phyloP scores from a whole-genome alignment of 78 protist genomes.

The Dictyostelium citrinum region DNA sequence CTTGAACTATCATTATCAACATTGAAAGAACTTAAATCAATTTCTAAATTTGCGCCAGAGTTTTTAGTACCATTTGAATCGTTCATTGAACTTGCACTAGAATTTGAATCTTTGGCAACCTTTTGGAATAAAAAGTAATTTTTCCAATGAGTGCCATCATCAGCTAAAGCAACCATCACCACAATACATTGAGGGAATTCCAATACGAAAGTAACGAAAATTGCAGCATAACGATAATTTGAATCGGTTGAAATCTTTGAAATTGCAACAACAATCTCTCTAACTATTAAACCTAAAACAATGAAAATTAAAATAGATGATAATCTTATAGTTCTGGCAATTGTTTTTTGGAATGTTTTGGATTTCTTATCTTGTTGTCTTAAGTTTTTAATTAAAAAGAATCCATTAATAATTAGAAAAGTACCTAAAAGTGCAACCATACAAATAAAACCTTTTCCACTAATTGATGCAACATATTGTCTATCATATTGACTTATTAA shows the following conservation, averaged over 20 bases:
- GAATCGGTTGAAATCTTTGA: neutral
- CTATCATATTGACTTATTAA: neutral
- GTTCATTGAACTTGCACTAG: neutral
- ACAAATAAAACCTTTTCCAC: neutral
- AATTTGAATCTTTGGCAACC: neutral
- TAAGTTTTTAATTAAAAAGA: conserved; percentile 19
- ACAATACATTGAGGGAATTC: conserved; percentile 31
- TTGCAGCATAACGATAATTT: conserved; percentile 20
- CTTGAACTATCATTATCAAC: neutral
- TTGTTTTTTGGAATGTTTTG: conserved; percentile 10
- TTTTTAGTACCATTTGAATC: neutral
- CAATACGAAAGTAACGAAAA: neutral
- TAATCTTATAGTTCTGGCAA: neutral
- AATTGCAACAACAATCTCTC: neutral
- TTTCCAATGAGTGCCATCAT: neutral
- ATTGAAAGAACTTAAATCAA: neutral
- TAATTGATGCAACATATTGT: neutral
- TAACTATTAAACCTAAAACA: neutral
- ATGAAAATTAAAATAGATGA: neutral
- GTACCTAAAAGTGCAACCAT: conserved; percentile 4
- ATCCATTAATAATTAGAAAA: conserved; percentile 7
- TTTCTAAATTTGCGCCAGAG: neutral
- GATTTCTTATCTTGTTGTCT: conserved; percentile 9
- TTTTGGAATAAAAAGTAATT: conserved; percentile 10
- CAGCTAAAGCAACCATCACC: conserved; percentile 53